Conservation (phyloP, 441 rosid genomes). For the Croton laevigatus region DNA sequence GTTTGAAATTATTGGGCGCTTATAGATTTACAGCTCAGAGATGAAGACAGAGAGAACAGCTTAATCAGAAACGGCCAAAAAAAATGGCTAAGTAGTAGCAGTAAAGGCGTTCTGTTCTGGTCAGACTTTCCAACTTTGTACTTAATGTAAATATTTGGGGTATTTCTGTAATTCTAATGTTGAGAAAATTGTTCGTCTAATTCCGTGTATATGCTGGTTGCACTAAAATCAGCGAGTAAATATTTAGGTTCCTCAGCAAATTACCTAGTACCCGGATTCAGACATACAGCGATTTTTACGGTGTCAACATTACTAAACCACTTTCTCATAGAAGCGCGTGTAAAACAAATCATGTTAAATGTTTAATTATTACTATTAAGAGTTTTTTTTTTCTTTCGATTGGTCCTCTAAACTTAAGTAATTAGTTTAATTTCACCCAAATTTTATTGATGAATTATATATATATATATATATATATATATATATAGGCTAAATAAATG, state of each 20-base stretch:
- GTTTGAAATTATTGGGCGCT: slow-evolving; percentile 5
- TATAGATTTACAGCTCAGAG: slow-evolving; percentile 26
- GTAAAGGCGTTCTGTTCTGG: not conserved
- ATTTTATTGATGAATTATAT: too few relatives aligned
- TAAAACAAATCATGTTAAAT: not conserved
- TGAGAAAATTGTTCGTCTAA: accelerated
- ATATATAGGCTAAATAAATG: too few relatives aligned
- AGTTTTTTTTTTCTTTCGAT: too few relatives aligned
- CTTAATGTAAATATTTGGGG: slow-evolving; percentile 14
- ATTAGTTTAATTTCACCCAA: too few relatives aligned
- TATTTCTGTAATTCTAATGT: slow-evolving; percentile 11
- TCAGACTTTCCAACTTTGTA: not conserved
- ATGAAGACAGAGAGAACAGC: not conserved
- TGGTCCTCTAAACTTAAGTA: too few relatives aligned
- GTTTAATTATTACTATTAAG: too few relatives aligned
- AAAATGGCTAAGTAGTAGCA: not conserved
- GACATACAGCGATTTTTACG: slow-evolving; percentile 17
- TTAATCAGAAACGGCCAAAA: not conserved
- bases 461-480: too few relatives aligned
- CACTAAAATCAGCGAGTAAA: not conserved
- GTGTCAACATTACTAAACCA: not conserved
- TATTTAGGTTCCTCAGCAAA: not conserved
- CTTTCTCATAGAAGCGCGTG: slow-evolving; percentile 18
- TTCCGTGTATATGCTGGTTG: slow-evolving; percentile 12
- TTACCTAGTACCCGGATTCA: not conserved